These are phyloP conservation scores for Phyllachora maydis DNA, from an alignment of 2,329 filamentous ascomycete genomes.

Conservation along the genomic window DNA sequence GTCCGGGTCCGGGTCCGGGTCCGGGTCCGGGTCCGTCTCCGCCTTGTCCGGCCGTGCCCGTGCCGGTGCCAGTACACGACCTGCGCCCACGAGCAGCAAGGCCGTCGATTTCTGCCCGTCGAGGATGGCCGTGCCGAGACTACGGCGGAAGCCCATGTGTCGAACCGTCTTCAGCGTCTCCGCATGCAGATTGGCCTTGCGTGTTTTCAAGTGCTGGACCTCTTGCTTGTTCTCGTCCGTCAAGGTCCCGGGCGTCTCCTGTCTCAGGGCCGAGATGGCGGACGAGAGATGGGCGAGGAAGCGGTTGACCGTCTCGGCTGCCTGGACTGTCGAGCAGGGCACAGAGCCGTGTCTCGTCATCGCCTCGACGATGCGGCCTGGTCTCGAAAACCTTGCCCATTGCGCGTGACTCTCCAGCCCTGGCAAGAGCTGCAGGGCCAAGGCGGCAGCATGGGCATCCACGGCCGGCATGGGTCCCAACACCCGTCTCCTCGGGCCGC, in stretches of 20 bases:
- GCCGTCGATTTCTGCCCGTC: slow-evolving; percentile 53
- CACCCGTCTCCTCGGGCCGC: too few relatives aligned
- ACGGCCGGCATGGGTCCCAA: too few relatives aligned
- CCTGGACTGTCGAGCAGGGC: slow-evolving; percentile 28
- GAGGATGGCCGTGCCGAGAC: slow-evolving; percentile 55
- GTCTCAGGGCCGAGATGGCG: slow-evolving; percentile 53
- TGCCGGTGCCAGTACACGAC: too few relatives aligned
- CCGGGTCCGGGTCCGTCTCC: too few relatives aligned
- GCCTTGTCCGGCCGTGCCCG: too few relatives aligned
- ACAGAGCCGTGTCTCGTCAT: slow-evolving; percentile 46
- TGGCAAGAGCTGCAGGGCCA: slow-evolving; percentile 14
- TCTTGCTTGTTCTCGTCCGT: slow-evolving; percentile 71
- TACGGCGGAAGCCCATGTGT: slow-evolving; percentile 76
- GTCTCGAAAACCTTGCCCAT: slow-evolving; percentile 49
- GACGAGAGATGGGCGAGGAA: slow-evolving; percentile 51
- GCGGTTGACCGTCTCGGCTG: slow-evolving; percentile 35
- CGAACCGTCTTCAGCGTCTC: slow-evolving; percentile 69
- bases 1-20: too few relatives aligned
- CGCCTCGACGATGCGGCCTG: slow-evolving; percentile 46
- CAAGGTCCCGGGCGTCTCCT: slow-evolving; percentile 61
- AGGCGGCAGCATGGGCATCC: slow-evolving; percentile 11
- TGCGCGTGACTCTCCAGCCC: slow-evolving; percentile 14
- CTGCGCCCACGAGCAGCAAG: slow-evolving; percentile 41
- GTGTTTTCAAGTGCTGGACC: slow-evolving; percentile 75
- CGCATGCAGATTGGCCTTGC: slow-evolving; percentile 77